A percentile compares a stretch with the other conserved stretches of the same genome.
Conservation (phyloP, 2,329 filamentous ascomycete species). For the Ophiostoma perfectum region DNA sequence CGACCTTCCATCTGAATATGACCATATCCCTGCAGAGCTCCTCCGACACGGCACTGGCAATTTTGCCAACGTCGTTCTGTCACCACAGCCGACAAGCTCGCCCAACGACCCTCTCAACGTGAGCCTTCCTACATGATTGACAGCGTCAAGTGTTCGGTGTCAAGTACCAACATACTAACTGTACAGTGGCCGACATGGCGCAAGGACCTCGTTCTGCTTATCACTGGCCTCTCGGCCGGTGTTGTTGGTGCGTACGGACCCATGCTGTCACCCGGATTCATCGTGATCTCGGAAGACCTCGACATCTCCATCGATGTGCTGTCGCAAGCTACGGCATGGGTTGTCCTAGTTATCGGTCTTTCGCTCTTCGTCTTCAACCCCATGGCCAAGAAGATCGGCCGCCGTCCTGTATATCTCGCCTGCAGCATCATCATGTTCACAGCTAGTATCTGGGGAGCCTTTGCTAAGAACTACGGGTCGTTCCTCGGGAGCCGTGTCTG, state of each 20-base stretch:
- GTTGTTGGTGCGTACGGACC: conserved; percentile 48
- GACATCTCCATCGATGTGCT: conserved; percentile 41
- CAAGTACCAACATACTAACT: background rate
- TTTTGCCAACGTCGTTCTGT: conserved; percentile 35
- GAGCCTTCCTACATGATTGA: conserved; percentile 20
- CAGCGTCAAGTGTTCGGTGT: background rate
- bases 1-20: conserved; percentile 44
- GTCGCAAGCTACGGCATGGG: conserved; percentile 44
- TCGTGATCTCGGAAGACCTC: conserved; percentile 41
- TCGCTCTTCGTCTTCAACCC: conserved; percentile 48
- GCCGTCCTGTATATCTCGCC: conserved; percentile 45
- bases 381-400: conserved; percentile 46
- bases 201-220: conserved; percentile 42
- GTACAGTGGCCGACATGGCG: conserved; percentile 24
- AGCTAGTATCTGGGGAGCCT: conserved; percentile 44
- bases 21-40: conserved; percentile 38
- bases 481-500: conserved; percentile 45
- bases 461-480: conserved; percentile 39
- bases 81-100: conserved; percentile 44
- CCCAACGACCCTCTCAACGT: conserved; percentile 47
- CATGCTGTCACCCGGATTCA: conserved; percentile 47
- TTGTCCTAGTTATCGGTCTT: conserved; percentile 44
- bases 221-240: conserved; percentile 42
- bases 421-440: conserved; percentile 44
- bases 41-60: conserved; percentile 38